Evolutionary conservation across 2,329 filamentous ascomycete species (phyloP), one percentile per base, ranked within the genome.

Genomic region (Cordyceps cateniannulata): DNA sequence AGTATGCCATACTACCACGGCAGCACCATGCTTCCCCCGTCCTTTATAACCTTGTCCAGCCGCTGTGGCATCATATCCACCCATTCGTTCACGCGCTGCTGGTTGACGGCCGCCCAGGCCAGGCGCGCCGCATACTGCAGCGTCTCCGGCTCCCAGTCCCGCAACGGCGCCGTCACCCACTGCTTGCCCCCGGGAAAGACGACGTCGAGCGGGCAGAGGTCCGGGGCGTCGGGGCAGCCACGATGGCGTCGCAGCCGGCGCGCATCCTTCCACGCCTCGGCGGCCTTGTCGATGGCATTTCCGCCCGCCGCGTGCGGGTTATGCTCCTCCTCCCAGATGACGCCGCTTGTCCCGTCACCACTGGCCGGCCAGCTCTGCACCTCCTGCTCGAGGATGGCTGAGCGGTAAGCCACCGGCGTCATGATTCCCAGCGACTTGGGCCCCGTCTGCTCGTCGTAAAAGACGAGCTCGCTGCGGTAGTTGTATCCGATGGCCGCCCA

Each of bases 391-490:
- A 75, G 70, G 5, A 75, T 65, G 61, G 70, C 71, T 56, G 72
- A 69, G 29, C 67, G 66, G 64, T 75, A 75, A 48, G 70, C 70
- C n/a, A 67, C 55, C 72, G 74, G 72, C 50, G 65, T 68, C 65
- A 75, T 69, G 48, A 66, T 60, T 24, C 72, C 72, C 1, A 66
- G 63, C 25, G 63, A 65, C 63, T 72, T 74, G 44, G 72, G 67
- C 51, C 65, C 72, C 9, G 71, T 73, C 16, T 70, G 69, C 10
- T 71, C 68, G 44, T 75, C 72, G 65, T 75, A 75, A 35, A 75
- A 75, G 18, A 75, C 62, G 0, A 73, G 67, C 24, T 74, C 73
- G 63, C 71, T 74, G 65, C 74, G 75, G 65, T 74, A 75, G 0
- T 67, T 69, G 63, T 73, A 66, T 10, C 73, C 73, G 5, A 73